Evolutionary conservation across 2,329 filamentous ascomycete species (phyloP).

Genomic region (Achaetomium macrosporum): DNA sequence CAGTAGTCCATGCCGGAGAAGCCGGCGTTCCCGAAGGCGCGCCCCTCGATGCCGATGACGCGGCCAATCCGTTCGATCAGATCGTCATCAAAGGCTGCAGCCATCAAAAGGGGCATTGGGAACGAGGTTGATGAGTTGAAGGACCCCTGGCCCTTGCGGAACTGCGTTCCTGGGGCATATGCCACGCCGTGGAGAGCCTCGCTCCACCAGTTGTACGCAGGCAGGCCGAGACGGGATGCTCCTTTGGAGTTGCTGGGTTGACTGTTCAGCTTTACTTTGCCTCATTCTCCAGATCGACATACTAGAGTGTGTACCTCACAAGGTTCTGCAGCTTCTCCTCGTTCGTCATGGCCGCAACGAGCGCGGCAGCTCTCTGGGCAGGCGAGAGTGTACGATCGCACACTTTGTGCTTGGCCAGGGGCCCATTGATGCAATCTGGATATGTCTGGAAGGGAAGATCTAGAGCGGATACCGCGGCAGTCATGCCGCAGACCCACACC

Average conservation of each 20-base stretch:
- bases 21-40: conserved; percentile 58
- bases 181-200: too few relatives aligned
- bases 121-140: conserved; percentile 49
- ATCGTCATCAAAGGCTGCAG: conserved; percentile 58
- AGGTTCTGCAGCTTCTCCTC: conserved; percentile 16
- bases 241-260: conserved; percentile 4
- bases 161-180: too few relatives aligned
- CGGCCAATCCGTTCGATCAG: conserved; percentile 51
- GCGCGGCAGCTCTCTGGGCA: conserved; percentile 11
- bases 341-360: conserved; percentile 14
- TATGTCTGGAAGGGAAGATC: conserved; percentile 13
- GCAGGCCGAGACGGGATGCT: neutral
- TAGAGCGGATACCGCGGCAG: neutral
- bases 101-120: conserved; percentile 56
- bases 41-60: conserved; percentile 53
- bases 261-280: neutral
- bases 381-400: conserved; percentile 36
- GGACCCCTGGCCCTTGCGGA: too few relatives aligned
- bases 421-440: conserved; percentile 27
- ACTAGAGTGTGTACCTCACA: neutral
- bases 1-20: conserved; percentile 53
- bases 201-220: too few relatives aligned
- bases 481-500: conserved; percentile 3
- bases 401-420: conserved; percentile 32
- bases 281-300: neutral